Conservation (phyloP, 2,329 filamentous ascomycete species). For the Xylariaceae sp. region DNA sequence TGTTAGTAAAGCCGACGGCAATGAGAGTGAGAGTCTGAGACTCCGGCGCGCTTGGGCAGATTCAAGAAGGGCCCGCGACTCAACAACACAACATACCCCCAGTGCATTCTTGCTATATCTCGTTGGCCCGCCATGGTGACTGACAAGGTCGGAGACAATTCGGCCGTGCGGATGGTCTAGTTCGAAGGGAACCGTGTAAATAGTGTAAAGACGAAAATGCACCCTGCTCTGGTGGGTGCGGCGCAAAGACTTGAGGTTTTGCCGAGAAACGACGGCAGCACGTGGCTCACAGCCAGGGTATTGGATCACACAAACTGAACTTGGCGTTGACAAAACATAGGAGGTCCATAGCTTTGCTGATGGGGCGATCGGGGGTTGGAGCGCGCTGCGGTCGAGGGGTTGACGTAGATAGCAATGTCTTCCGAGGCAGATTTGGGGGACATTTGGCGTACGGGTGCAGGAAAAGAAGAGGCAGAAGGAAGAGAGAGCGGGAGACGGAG, state of each 20-base stretch:
- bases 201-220: slow-evolving; percentile 10
- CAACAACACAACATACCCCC: slow-evolving; percentile 30
- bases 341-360: slow-evolving; percentile 32
- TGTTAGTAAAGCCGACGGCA: slow-evolving; percentile 13
- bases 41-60: neutral
- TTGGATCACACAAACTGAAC: slow-evolving; percentile 33
- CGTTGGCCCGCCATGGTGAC: slow-evolving; percentile 26
- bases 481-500: slow-evolving; percentile 2
- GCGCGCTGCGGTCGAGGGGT: slow-evolving; percentile 22
- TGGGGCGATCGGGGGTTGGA: slow-evolving; percentile 19
- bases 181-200: slow-evolving; percentile 2
- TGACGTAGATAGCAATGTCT: slow-evolving; percentile 25
- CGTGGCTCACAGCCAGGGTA: slow-evolving; percentile 28
- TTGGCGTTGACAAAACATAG: slow-evolving; percentile 22
- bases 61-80: neutral
- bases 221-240: slow-evolving; percentile 18
- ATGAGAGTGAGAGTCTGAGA: neutral
- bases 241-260: slow-evolving; percentile 14
- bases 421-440: slow-evolving; percentile 26
- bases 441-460: slow-evolving; percentile 26
- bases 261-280: slow-evolving; percentile 20
- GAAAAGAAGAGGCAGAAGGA: neutral
- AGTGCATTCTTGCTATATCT: slow-evolving; percentile 27
- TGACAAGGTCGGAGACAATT: slow-evolving; percentile 4
- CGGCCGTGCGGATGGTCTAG: slow-evolving; percentile 4